Base-by-base conservation (phyloP, 176 grass and related monocot genomes). In the Oropetium thomaeum region DNA sequence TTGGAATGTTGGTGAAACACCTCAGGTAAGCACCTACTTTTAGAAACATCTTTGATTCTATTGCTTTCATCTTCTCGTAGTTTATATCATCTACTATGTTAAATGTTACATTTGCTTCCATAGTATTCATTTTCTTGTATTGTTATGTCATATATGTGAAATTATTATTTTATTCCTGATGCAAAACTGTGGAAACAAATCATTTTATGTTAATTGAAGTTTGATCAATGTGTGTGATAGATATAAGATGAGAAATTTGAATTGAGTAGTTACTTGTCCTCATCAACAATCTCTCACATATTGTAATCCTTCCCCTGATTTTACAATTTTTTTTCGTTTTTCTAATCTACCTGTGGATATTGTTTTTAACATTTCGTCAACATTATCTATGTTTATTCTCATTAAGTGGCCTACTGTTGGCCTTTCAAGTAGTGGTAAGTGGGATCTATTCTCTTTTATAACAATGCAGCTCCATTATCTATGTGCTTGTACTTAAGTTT, bases 1-100 rank as follows among this genome's bases (percentile, higher is more conserved):
- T 42, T 93, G 90, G 90, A 93, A 79, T 78, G 82, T 81, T 71
- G 81, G 88, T 31, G 78, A 81, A 67, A 65, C 60, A 75, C 90
- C 81, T 84, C 61, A 87, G 31, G 90, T 93, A 93, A 82, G 74
- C 10, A 54, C 26, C 40, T 20, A 37, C 43, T 28, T 71, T 15
- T 17, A 5, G 12, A 40, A 69, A 34, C 4, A 16, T 54, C 8
- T 55, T 62, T 44, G 1, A 19, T 84, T 73, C 11, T 0, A 80
- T 44, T 5, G 4, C 58, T 49, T 70, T 10, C 23, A 49, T 77
- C 40, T 48, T 0, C 13, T 71, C 45, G 30, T 77, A 30, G 77
- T 80, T 67, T 20, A 65, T 67, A 14, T 20, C 66, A 70, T 29
- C 6, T 22, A 20, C 6, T 22, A 20, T 49, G 45, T 49, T 0